Conservation (phyloP, 305 asterid species). For the Rubia tinctorum region DNA sequence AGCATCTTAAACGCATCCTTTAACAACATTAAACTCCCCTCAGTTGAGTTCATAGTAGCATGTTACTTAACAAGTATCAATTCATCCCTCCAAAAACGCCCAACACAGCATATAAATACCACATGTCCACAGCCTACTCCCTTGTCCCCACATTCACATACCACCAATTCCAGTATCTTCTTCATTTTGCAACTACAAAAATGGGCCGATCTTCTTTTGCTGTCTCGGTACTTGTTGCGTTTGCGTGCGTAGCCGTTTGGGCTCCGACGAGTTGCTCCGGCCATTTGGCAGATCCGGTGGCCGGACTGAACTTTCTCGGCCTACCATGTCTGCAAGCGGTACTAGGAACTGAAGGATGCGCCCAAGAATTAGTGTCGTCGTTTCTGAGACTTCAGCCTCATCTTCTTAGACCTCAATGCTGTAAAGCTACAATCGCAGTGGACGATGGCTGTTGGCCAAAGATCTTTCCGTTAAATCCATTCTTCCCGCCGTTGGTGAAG, state of each 20-base stretch:
- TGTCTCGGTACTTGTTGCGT: neutral
- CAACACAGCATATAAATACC: no score
- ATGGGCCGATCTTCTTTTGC: no score
- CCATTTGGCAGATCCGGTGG: neutral
- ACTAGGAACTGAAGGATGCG: slow-evolving; percentile 23
- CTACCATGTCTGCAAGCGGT: slow-evolving; percentile 18
- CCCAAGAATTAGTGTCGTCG: slow-evolving; percentile 29
- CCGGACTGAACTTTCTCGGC: neutral
- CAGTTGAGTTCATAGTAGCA: no score
- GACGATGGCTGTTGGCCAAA: slow-evolving; percentile 37
- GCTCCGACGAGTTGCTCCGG: slow-evolving; percentile 10
- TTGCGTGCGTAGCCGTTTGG: slow-evolving; percentile 2
- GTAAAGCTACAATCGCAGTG: slow-evolving; percentile 23
- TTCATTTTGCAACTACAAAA: no score
- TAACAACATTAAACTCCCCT: no score
- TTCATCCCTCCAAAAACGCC: no score
- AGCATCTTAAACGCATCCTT: no score
- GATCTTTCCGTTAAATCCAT: slow-evolving; percentile 29
- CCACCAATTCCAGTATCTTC: no score
- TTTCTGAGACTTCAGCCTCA: slow-evolving; percentile 24
- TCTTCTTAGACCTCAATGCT: slow-evolving; percentile 33
- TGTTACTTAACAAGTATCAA: no score
- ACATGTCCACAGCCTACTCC: no score
- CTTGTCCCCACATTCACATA: no score
- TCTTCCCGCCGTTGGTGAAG: slow-evolving; percentile 18